Evolutionary conservation across 768 basidiomycete genomes (phyloP).

Genomic region (Tulasnella sp.): DNA sequence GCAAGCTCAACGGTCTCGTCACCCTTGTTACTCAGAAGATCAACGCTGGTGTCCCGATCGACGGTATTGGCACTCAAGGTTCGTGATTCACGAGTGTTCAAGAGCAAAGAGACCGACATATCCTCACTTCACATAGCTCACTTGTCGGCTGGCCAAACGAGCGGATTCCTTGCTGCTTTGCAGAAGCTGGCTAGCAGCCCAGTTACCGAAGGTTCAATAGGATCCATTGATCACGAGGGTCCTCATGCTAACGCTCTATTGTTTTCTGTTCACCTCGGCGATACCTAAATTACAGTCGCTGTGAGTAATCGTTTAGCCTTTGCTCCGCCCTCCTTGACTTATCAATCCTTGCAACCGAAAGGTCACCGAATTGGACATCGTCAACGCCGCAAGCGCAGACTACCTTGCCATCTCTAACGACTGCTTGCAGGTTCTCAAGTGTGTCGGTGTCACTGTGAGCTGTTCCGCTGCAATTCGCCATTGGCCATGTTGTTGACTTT

Average conservation of each 20-base stretch:
- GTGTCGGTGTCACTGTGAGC: conserved; percentile 3
- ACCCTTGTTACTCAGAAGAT: background rate
- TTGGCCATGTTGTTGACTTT: background rate
- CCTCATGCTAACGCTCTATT: too few relatives aligned
- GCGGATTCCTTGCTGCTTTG: background rate
- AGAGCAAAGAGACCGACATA: too few relatives aligned
- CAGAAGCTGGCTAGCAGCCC: background rate
- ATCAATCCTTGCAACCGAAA: too few relatives aligned
- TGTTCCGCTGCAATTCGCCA: too few relatives aligned
- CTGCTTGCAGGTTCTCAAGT: background rate
- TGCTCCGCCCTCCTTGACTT: too few relatives aligned
- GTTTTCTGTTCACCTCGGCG: too few relatives aligned
- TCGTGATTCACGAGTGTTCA: too few relatives aligned
- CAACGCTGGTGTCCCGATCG: conserved; percentile 2
- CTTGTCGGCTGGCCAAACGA: background rate
- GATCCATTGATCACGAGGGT: too few relatives aligned
- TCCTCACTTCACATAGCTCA: too few relatives aligned
- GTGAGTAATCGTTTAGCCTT: too few relatives aligned
- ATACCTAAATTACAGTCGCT: too few relatives aligned
- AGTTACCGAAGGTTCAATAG: background rate
- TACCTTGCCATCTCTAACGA: background rate
- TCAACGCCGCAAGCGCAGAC: background rate
- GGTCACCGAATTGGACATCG: conserved; percentile 1
- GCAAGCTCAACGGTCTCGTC: background rate
- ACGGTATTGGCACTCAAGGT: conserved; percentile 9